A percentile compares a stretch with the other conserved stretches of the same genome.
Evolutionary conservation across 257 asterid genomes (phyloP).

Genomic region (Parsonsia alboflavescens): DNA sequence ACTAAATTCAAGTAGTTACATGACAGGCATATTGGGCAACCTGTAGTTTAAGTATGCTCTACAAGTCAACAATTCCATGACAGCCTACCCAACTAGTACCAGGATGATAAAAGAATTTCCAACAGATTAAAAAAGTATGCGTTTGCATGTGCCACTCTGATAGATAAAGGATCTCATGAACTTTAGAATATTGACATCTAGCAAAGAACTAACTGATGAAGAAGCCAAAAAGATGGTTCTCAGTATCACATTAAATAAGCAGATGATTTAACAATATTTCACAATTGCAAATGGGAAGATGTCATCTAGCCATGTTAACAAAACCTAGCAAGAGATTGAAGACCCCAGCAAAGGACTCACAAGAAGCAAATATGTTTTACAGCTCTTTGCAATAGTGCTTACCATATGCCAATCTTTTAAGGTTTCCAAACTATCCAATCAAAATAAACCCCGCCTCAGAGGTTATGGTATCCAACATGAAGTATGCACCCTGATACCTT

Average conservation of each 20-base stretch:
- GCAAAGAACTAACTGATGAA: background rate
- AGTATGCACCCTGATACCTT: slow-evolving; percentile 5
- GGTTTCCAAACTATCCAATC: background rate
- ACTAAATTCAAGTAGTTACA: background rate
- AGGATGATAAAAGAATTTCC: background rate
- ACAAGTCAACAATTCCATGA: background rate
- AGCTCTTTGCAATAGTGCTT: slow-evolving; percentile 4
- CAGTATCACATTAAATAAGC: background rate
- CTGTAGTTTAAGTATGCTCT: background rate
- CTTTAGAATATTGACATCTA: background rate
- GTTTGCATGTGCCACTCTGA: background rate
- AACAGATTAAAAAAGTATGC: background rate
- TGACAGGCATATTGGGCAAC: background rate
- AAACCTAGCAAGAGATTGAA: background rate
- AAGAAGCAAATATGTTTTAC: background rate
- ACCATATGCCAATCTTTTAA: slow-evolving; percentile 1
- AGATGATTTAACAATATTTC: background rate
- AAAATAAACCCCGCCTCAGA: background rate
- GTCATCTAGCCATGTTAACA: background rate
- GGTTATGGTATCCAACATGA: background rate
- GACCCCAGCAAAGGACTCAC: background rate
- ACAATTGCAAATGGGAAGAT: background rate
- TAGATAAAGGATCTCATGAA: background rate
- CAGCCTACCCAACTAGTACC: background rate
- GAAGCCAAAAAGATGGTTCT: background rate